phyloP scores from a whole-genome alignment of 306 rosid species.

The Cucumis hystrix region DNA sequence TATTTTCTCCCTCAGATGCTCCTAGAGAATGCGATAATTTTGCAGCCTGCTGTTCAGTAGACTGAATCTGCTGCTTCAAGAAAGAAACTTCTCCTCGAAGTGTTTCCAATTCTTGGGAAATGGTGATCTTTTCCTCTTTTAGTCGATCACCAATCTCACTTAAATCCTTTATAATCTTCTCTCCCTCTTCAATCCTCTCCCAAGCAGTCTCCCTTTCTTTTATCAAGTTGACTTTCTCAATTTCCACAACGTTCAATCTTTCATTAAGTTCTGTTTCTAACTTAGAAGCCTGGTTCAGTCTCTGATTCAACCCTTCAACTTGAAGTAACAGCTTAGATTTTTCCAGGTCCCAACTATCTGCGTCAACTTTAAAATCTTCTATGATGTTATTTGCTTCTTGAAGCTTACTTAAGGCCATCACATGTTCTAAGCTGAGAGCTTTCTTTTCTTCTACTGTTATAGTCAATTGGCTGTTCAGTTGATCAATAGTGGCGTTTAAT shows the following conservation, averaged over 20 bases:
- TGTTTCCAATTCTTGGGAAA: slow-evolving; percentile 43
- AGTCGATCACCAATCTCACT: slow-evolving; percentile 32
- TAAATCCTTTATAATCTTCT: slow-evolving; percentile 29
- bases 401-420: slow-evolving; percentile 13
- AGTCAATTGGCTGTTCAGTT: slow-evolving; percentile 24
- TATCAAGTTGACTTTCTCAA: slow-evolving; percentile 28
- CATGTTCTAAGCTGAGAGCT: slow-evolving; percentile 34
- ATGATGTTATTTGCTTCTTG: slow-evolving; percentile 14
- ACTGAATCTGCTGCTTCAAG: slow-evolving; percentile 44
- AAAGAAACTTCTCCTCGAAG: slow-evolving; percentile 26
- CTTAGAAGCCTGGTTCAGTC: background rate
- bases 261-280: slow-evolving; percentile 23
- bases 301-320: slow-evolving; percentile 9
- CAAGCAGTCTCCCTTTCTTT: slow-evolving; percentile 30
- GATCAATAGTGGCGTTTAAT: background rate
- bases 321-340: background rate
- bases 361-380: background rate
- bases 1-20: slow-evolving; percentile 47
- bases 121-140: slow-evolving; percentile 35
- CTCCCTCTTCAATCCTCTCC: slow-evolving; percentile 45
- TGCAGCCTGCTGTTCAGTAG: slow-evolving; percentile 33
- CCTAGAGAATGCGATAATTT: slow-evolving; percentile 27
- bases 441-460: slow-evolving; percentile 32
- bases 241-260: slow-evolving; percentile 20
- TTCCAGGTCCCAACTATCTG: background rate